These are phyloP conservation scores for Fusarium albidum DNA, from an alignment of 2,329 filamentous ascomycete genomes.

Conservation along the genomic window DNA sequence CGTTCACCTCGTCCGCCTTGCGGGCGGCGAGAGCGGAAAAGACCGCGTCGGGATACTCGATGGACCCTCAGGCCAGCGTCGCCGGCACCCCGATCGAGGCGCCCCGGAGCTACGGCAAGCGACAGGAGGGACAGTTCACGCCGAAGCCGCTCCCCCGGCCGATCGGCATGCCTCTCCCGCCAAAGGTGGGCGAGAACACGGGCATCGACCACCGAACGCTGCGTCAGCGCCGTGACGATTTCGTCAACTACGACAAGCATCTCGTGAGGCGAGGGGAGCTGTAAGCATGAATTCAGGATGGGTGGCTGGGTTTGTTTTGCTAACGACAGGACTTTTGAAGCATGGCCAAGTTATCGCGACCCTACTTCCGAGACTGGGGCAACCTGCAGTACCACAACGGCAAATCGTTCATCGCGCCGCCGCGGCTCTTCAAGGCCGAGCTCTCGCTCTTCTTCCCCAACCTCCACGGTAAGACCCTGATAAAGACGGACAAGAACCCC, in stretches of 20 bases:
- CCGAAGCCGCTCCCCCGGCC: slow-evolving; percentile 72
- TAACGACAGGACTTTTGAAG: slow-evolving; percentile 48
- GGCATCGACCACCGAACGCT: slow-evolving; percentile 75
- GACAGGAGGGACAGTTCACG: slow-evolving; percentile 60
- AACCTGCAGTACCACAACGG: slow-evolving; percentile 85
- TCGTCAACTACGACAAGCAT: slow-evolving; percentile 87
- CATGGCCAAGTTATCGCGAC: slow-evolving; percentile 78
- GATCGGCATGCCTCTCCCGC: slow-evolving; percentile 81
- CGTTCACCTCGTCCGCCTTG: slow-evolving; percentile 55
- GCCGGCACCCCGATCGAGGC: slow-evolving; percentile 62
- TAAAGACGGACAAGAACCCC: slow-evolving; percentile 58
- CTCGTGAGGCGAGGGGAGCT: slow-evolving; percentile 77
- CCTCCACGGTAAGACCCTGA: slow-evolving; percentile 80
- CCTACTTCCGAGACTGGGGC: slow-evolving; percentile 96
- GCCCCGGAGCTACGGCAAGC: slow-evolving; percentile 67
- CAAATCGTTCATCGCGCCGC: slow-evolving; percentile 89
- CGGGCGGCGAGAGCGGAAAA: slow-evolving; percentile 43
- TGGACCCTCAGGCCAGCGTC: slow-evolving; percentile 50
- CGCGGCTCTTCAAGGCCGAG: slow-evolving; percentile 83
- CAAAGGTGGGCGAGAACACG: slow-evolving; percentile 80
- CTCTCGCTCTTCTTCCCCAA: slow-evolving; percentile 94
- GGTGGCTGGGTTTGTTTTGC: neutral
- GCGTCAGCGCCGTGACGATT: slow-evolving; percentile 77
- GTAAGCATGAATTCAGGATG: slow-evolving; percentile 54
- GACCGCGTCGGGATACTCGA: slow-evolving; percentile 46